Base-by-base conservation (phyloP, 202 grass and related monocot species). In the Setaria viridis region DNA sequence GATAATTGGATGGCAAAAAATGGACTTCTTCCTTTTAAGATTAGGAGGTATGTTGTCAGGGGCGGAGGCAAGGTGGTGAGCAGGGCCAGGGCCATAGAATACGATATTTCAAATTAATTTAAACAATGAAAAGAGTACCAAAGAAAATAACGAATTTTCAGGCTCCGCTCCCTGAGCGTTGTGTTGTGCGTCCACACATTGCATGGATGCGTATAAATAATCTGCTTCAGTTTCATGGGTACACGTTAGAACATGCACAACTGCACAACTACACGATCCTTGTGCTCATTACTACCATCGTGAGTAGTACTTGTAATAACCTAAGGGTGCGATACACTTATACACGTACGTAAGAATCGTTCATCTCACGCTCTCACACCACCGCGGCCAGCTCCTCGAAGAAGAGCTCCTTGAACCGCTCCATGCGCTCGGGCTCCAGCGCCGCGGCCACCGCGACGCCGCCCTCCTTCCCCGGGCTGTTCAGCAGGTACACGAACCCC, bases 351-450 rank as follows among this genome's bases (percentile, higher is more conserved):
- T 25, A 25, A 25, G 34, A 41, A 10, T 9, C 63, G 6, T 66
- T 7, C 33, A 0, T 20, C 64, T 17, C 34, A 20, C 34, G 35
- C 11, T 11, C 49, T 81, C 49, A 86, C 69, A 72, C 56, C 77
- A 88, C 35, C 14, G 35, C 25, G 11, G 59, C 83, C 45, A 93
- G 14, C 11, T 89, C 83, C 71, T 91, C 83, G 15, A 46, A 79
- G 67, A 93, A 91, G 56, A 87, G 41, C 30, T 93, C 67, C 86
- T 82, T 87, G 77, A 95, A 91, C 16, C 7, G 50, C 6, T 59
- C n/a, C 81, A 91, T 69, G 48, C 41, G 66, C 16, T 90, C 84
- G 5, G 87, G 72, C 87, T 93, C 89, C 84, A 95, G 67, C 33
- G 87, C 55, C 14, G 65, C 62, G 2, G 87, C 75, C 79, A 89